phyloP scores from a whole-genome alignment of 73 alveolate species.

The Tetrahymena elliotti region DNA sequence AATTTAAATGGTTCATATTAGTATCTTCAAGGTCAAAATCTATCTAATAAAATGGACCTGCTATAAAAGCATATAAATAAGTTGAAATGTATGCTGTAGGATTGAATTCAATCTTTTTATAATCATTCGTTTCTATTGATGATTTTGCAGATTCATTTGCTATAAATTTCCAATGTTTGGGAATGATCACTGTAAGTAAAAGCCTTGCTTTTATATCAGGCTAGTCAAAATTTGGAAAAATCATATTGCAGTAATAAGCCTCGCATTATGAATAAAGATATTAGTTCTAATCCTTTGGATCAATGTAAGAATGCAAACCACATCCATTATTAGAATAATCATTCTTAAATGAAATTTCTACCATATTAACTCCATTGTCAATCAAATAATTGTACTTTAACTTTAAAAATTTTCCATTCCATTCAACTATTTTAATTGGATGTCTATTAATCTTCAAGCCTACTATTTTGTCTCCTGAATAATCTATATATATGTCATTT shows the following conservation, averaged over 20 bases:
- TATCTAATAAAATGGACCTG: constrained; percentile 72
- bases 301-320: constrained; percentile 41
- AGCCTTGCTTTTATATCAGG: constrained; percentile 89
- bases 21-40: constrained; percentile 21
- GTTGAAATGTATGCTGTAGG: constrained; percentile 66
- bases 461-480: not conserved
- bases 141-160: constrained; percentile 46
- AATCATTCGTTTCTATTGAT: not conserved
- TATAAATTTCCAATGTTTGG: constrained; percentile 70
- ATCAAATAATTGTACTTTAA: not conserved
- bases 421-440: not conserved
- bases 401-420: not conserved
- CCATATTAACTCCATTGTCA: not conserved
- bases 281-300: not conserved
- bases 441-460: not conserved
- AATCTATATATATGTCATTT: not conserved
- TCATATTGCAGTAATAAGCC: constrained; percentile 76
- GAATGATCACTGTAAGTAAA: constrained; percentile 59
- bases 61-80: constrained; percentile 75
- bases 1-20: not conserved
- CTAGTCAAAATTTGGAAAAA: constrained; percentile 90
- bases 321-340: constrained; percentile 40
- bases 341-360: constrained; percentile 2
- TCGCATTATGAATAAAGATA: constrained; percentile 52
- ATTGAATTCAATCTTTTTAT: not conserved